Evolutionary conservation across 305 asterid genomes (phyloP), one percentile per base, ranked within the genome.

Genomic region (Fraxinus latifolia): DNA sequence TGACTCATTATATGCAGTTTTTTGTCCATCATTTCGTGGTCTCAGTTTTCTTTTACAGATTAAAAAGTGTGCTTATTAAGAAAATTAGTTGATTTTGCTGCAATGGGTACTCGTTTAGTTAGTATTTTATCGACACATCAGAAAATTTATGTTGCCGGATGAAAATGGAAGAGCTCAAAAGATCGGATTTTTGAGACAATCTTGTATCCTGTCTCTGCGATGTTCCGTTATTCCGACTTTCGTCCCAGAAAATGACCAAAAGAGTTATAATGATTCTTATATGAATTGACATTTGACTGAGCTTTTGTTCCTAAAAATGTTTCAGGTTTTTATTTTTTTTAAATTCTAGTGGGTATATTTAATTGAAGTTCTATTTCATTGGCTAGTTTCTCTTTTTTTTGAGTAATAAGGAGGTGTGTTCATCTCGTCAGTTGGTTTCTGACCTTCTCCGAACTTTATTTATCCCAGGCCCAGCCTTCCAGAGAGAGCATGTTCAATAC

Each of bases 391-490:
- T 76, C 81, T 14, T 29, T 8, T 73, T 71, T 77, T 70, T 82
- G 74, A 55, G 67, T 77, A 78, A 32, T 60, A 71, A 23, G 67
- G 67, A 75, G 62, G 19, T 5, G 7, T 17, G 53, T 75, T 75
- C 32, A 12, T 23, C 3, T 21, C 0, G 60, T 74, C 65, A 32
- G 58, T 62, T 17, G 14, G 73, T 65, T 55, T 14, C 23, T 34
- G 53, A 58, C 81, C 75, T 81, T 79, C 58, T 53, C 55, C 68
- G 42, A 42, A 65, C 65, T 78, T 55, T 37, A 19, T 50, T 81
- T 80, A n/a, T 77, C 50, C 34, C 33, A 39, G 23, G 53, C 19
- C 34, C 33, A 39, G 23, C 68, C 19, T 55, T 81, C 50, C 73
- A 5, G 25, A 67, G 71, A 14, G 81, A 77, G 76, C 23, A 17